Conservation (phyloP, 495 filamentous ascomycete genomes). For the Jackrogersella minutella region DNA sequence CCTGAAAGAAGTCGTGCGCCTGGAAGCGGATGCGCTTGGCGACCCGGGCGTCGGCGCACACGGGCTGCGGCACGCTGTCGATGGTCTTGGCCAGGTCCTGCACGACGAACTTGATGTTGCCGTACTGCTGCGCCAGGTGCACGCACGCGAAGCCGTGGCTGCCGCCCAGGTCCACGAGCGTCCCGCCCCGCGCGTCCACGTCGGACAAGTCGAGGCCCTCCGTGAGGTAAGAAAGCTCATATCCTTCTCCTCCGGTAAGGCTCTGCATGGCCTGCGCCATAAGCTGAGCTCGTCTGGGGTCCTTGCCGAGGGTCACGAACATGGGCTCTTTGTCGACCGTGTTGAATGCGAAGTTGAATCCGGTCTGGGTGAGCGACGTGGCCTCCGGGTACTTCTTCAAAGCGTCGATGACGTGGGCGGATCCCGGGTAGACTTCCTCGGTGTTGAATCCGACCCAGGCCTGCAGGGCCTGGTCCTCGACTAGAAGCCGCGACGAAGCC, state of each 20-base stretch:
- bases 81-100: slow-evolving; percentile 62
- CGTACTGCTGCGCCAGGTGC: slow-evolving; percentile 56
- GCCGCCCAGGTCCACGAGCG: slow-evolving; percentile 65
- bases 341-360: slow-evolving; percentile 58
- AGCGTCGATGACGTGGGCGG: slow-evolving; percentile 50
- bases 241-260: slow-evolving; percentile 58
- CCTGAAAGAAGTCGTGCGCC: slow-evolving; percentile 63
- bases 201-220: slow-evolving; percentile 54
- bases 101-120: slow-evolving; percentile 62
- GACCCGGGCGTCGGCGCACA: slow-evolving; percentile 51
- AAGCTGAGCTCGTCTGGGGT: slow-evolving; percentile 54
- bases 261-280: slow-evolving; percentile 63
- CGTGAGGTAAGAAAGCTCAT: slow-evolving; percentile 55
- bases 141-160: slow-evolving; percentile 61
- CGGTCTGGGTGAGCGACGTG: slow-evolving; percentile 51
- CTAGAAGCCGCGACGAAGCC: slow-evolving; percentile 55
- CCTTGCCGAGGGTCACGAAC: slow-evolving; percentile 59
- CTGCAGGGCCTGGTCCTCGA: slow-evolving; percentile 51
- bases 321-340: slow-evolving; percentile 58
- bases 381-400: slow-evolving; percentile 52
- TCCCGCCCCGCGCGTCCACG: slow-evolving; percentile 50
- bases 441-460: slow-evolving; percentile 61
- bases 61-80: slow-evolving; percentile 51
- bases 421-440: slow-evolving; percentile 60
- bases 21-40: slow-evolving; percentile 53